These are phyloP conservation scores for Verticillium alfalfae DNA, from an alignment of 2,329 filamentous ascomycete genomes.

Conservation along the genomic window DNA sequence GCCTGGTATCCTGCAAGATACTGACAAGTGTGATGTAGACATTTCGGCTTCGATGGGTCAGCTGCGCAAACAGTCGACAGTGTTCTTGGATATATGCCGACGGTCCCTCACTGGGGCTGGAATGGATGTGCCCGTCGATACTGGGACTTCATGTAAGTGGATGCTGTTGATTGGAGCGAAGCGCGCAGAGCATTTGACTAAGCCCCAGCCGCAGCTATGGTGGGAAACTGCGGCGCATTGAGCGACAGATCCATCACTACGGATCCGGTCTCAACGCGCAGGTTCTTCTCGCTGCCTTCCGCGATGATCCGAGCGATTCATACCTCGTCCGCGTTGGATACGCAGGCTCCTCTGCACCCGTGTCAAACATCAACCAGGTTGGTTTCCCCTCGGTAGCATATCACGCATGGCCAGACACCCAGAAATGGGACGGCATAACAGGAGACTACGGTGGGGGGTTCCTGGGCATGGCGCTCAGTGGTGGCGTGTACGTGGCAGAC, in stretches of 20 bases:
- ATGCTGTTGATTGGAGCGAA: no score
- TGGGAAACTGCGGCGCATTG: conserved; percentile 34
- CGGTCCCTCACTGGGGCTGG: conserved; percentile 56
- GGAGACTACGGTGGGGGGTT: conserved; percentile 55
- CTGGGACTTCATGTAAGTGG: conserved; percentile 50
- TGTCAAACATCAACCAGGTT: conserved; percentile 49
- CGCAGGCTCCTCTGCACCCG: conserved; percentile 44
- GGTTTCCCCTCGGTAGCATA: conserved; percentile 51
- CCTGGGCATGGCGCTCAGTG: conserved; percentile 42
- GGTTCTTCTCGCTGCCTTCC: conserved; percentile 46
- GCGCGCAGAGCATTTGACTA: not conserved
- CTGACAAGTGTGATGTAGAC: conserved; percentile 16
- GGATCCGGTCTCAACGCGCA: conserved; percentile 53
- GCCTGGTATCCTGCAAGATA: not conserved
- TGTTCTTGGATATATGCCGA: conserved; percentile 51
- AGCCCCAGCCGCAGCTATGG: conserved; percentile 23
- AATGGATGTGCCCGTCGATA: conserved; percentile 56
- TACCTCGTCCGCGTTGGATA: conserved; percentile 50
- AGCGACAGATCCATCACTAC: conserved; percentile 55
- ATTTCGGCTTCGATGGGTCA: conserved; percentile 42
- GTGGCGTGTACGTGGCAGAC: conserved; percentile 42
- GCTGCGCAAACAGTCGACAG: conserved; percentile 44
- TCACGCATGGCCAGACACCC: conserved; percentile 49
- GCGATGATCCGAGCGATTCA: conserved; percentile 34
- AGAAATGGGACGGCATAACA: conserved; percentile 50